Percentiles rank a stretch among this genome's conserved stretches.
Evolutionary conservation across 176 grass and related monocot genomes (phyloP).

Genomic region (Phragmites australis): DNA sequence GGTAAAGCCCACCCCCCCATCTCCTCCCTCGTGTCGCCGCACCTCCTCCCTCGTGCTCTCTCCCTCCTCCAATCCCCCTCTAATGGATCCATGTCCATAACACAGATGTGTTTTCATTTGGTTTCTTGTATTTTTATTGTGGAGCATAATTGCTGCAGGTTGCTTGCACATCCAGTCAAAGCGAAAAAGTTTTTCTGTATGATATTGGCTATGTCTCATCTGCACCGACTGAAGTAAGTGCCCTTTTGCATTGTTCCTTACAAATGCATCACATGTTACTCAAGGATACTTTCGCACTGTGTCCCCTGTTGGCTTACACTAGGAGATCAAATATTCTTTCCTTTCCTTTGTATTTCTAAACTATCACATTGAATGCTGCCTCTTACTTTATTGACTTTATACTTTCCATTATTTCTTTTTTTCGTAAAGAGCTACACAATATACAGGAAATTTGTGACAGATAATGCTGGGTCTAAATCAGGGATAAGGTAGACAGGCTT

Average conservation of each 20-base stretch:
- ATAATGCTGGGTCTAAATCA: constrained; percentile 12
- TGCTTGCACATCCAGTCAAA: constrained; percentile 75
- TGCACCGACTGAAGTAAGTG: constrained; percentile 74
- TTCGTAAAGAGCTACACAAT: background rate
- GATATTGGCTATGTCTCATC: constrained; percentile 81
- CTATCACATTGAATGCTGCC: background rate
- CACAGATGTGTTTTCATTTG: background rate
- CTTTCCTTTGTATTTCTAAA: constrained; percentile 1
- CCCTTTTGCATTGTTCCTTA: constrained; percentile 6
- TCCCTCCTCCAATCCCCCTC: too few relatives aligned
- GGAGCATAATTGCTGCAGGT: constrained; percentile 58
- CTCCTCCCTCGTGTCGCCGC: too few relatives aligned
- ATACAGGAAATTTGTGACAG: background rate
- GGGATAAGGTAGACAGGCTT: constrained; percentile 11
- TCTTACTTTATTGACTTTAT: background rate
- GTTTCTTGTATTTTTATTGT: constrained; percentile 30
- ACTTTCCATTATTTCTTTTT: background rate
- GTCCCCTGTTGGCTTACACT: constrained; percentile 18
- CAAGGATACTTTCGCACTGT: background rate
- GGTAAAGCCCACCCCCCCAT: too few relatives aligned
- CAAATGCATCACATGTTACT: constrained; percentile 6
- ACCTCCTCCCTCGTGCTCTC: too few relatives aligned
- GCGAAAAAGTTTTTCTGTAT: constrained; percentile 61
- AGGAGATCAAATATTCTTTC: constrained; percentile 2
- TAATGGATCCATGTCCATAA: too few relatives aligned